These are phyloP conservation scores for Viola odorata DNA, from an alignment of 345 rosid genomes.

Conservation along the genomic window DNA sequence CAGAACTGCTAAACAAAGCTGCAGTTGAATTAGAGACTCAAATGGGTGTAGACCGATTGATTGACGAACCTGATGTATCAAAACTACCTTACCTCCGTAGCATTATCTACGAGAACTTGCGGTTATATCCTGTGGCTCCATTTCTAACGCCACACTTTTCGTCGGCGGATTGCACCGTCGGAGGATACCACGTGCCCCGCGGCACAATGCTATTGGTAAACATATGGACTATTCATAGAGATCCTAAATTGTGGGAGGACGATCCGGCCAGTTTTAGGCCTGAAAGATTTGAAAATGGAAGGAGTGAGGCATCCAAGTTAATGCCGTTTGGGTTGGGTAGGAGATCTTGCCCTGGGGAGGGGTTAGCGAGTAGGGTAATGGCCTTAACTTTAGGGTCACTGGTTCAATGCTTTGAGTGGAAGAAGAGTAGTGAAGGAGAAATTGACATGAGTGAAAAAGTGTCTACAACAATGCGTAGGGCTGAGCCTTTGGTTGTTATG, in stretches of 20 bases:
- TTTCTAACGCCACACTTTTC: background rate
- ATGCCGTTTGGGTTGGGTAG: conserved; percentile 16
- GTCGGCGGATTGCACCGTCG: conserved; percentile 30
- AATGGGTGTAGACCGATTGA: conserved; percentile 31
- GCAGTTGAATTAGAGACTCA: conserved; percentile 26
- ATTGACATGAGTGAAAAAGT: conserved; percentile 6
- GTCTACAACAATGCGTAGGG: conserved; percentile 4
- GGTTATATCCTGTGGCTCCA: background rate
- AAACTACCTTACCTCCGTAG: conserved; percentile 17
- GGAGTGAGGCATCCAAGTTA: conserved; percentile 4
- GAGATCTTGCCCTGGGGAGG: conserved; percentile 17
- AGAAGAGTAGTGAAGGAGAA: background rate
- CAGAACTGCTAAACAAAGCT: conserved; percentile 23
- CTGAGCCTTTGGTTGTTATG: background rate
- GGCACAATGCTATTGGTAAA: conserved; percentile 40
- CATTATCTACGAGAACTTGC: background rate
- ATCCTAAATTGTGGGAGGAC: conserved; percentile 35
- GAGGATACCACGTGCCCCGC: conserved; percentile 37
- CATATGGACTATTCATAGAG: conserved; percentile 53
- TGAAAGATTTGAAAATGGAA: conserved; percentile 35
- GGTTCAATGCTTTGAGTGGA: conserved; percentile 20
- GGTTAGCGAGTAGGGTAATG: conserved; percentile 6
- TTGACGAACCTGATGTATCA: conserved; percentile 35
- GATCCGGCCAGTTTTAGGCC: conserved; percentile 41
- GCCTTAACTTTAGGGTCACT: conserved; percentile 8